Evolutionary conservation across 345 rosid genomes (phyloP).

Genomic region (Salix udensis): DNA sequence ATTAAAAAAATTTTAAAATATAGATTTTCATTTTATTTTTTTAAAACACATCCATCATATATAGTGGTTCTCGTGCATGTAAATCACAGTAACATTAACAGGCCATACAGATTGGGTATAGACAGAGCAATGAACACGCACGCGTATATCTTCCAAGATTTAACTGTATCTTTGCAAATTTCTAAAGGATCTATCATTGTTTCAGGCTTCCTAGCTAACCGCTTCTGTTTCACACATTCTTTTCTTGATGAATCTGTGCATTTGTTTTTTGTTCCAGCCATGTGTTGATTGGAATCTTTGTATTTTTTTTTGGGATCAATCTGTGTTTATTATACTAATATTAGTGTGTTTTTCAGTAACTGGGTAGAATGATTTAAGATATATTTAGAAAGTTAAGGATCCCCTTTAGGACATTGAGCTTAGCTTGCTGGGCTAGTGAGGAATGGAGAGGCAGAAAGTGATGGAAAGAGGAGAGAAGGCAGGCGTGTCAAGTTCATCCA

Average conservation of each 20-base stretch:
- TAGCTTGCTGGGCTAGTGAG: background rate
- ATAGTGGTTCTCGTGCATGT: background rate
- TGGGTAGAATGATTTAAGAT: background rate
- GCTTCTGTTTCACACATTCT: background rate
- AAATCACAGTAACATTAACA: background rate
- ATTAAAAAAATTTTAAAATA: too few relatives aligned
- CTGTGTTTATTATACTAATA: background rate
- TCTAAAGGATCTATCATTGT: background rate
- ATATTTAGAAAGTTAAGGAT: background rate
- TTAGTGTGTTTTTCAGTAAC: background rate
- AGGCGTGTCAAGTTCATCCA: constrained; percentile 27
- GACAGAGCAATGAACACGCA: background rate
- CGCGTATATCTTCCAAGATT: background rate
- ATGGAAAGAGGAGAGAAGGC: constrained; percentile 3
- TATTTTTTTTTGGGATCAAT: background rate
- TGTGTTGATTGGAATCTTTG: background rate
- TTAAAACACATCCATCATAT: too few relatives aligned
- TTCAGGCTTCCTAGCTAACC: background rate
- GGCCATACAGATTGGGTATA: background rate
- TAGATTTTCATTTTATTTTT: too few relatives aligned
- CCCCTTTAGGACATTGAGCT: constrained; percentile 2
- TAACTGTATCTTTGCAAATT: background rate
- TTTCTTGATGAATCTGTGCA: background rate
- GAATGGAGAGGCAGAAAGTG: constrained; percentile 23
- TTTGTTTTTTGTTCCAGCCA: background rate